Conservation (phyloP, 31 red algal species). For the Bonnemaisonia californica region DNA sequence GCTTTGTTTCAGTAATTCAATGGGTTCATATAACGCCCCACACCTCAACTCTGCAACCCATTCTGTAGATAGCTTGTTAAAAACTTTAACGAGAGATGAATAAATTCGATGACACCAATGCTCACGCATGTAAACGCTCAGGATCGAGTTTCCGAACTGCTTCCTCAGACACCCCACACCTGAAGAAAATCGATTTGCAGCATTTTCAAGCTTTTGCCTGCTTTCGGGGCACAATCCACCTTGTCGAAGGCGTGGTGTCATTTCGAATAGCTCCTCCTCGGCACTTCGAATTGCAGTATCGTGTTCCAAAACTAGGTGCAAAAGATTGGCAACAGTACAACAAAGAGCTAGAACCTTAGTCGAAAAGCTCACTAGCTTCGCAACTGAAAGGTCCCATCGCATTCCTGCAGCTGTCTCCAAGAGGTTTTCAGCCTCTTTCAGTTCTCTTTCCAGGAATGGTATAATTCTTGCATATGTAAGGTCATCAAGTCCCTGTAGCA, state of each 20-base stretch:
- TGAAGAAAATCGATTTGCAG: not conserved
- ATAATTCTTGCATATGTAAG: not conserved
- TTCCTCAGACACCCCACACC: not conserved
- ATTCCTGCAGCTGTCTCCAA: not conserved
- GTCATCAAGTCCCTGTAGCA: slow-evolving; percentile 16
- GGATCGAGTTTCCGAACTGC: not conserved
- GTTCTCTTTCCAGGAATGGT: not conserved
- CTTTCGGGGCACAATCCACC: not conserved
- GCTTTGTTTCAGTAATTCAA: not conserved
- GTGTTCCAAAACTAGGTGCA: not conserved
- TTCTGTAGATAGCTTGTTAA: not conserved
- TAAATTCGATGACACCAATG: not conserved
- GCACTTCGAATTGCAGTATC: not conserved
- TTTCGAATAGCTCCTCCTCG: not conserved
- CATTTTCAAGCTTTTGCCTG: not conserved
- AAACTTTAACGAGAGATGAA: not conserved
- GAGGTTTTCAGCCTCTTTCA: not conserved
- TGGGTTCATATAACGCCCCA: not conserved
- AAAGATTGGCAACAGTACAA: not conserved
- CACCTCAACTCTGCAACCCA: not conserved
- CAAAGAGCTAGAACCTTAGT: not conserved
- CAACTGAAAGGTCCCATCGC: not conserved
- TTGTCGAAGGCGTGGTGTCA: not conserved
- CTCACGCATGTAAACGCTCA: not conserved
- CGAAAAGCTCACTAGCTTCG: not conserved